Percentiles rank a stretch among this genome's conserved stretches.
These are phyloP conservation scores for Metschnikowia aberdeeniae DNA, from an alignment of 805 yeast species.

Conservation along the genomic window DNA sequence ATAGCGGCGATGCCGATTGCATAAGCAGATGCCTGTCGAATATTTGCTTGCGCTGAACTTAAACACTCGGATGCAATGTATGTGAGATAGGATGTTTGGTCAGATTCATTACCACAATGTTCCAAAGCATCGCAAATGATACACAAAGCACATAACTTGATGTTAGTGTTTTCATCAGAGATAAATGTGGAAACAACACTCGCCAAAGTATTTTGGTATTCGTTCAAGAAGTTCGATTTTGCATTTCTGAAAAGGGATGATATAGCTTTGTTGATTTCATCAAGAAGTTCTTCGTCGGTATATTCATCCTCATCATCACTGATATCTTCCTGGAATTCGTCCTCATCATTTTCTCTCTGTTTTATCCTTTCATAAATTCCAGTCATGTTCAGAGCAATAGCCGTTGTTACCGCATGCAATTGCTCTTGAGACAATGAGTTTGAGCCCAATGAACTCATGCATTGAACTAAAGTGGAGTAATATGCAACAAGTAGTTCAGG, in stretches of 20 bases:
- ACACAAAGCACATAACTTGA: slow-evolving; percentile 74
- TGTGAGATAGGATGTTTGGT: slow-evolving; percentile 62
- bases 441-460: slow-evolving; percentile 64
- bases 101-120: slow-evolving; percentile 66
- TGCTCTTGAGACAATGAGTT: slow-evolving; percentile 54
- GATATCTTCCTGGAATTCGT: slow-evolving; percentile 82
- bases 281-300: slow-evolving; percentile 86
- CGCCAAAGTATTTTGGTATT: slow-evolving; percentile 54
- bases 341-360: slow-evolving; percentile 70
- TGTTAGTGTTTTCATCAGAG: slow-evolving; percentile 61
- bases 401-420: slow-evolving; percentile 51
- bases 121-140: slow-evolving; percentile 79
- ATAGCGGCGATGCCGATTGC: slow-evolving; percentile 85
- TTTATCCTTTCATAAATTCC: slow-evolving; percentile 71
- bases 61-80: slow-evolving; percentile 63
- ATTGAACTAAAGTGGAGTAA: slow-evolving; percentile 65
- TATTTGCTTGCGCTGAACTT: slow-evolving; percentile 59
- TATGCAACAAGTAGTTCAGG: slow-evolving; percentile 78
- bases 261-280: slow-evolving; percentile 76
- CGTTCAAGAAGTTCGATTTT: slow-evolving; percentile 54
- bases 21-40: slow-evolving; percentile 85
- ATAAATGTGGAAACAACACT: slow-evolving; percentile 62
- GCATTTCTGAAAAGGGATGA: slow-evolving; percentile 64
- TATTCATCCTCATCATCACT: slow-evolving; percentile 81
- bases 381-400: slow-evolving; percentile 55